Conservation (phyloP, 2,329 filamentous ascomycete species). For the Graphilbum ipis-grandicollis region DNA sequence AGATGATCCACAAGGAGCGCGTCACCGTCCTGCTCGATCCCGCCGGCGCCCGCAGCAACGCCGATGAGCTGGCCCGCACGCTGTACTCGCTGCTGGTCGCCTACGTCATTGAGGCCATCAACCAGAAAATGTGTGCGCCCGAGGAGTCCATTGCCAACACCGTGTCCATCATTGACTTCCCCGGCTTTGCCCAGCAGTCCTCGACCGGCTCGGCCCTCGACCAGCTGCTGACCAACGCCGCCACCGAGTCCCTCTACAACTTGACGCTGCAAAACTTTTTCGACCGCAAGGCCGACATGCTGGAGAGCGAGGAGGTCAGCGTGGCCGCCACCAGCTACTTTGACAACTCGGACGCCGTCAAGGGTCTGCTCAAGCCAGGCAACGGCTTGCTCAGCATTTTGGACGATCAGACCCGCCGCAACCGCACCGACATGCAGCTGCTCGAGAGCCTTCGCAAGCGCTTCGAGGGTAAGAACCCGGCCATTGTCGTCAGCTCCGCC, state of each 20-base stretch:
- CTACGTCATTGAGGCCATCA: conserved; percentile 84
- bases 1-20: conserved; percentile 86
- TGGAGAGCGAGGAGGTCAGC: conserved; percentile 84
- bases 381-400: conserved; percentile 89
- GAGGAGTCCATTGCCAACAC: conserved; percentile 89
- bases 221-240: conserved; percentile 87
- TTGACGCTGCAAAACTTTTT: conserved; percentile 92
- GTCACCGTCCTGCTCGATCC: conserved; percentile 98
- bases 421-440: conserved; percentile 76
- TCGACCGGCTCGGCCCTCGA: conserved; percentile 76
- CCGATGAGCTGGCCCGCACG: conserved; percentile 83
- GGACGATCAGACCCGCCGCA: conserved; percentile 85
- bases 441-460: conserved; percentile 81
- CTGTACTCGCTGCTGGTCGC: conserved; percentile 88
- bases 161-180: conserved; percentile 88
- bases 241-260: conserved; percentile 82
- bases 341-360: conserved; percentile 89
- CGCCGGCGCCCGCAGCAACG: conserved; percentile 73
- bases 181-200: conserved; percentile 73
- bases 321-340: conserved; percentile 92
- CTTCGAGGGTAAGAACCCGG: conserved; percentile 86
- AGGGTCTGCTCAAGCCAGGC: conserved; percentile 75
- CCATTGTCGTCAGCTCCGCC: conserved; percentile 62
- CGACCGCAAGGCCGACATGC: conserved; percentile 77
- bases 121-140: conserved; percentile 70